Evolutionary conservation across 331 rosid species (phyloP).

Genomic region (Ulmus americana): DNA sequence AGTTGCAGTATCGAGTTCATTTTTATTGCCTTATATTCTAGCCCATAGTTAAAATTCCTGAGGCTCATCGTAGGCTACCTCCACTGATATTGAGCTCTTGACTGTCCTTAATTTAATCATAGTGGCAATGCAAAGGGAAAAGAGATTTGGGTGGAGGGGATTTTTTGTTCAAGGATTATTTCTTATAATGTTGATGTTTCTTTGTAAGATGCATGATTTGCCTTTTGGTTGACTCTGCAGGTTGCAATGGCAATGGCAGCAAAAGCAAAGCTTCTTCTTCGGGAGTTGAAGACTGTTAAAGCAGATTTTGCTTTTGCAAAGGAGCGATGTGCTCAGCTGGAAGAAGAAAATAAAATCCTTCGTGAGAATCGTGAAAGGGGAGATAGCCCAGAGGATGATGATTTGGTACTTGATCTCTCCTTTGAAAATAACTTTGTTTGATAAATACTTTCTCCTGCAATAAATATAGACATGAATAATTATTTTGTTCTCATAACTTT

Average conservation of each 20-base stretch:
- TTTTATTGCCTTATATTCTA: background rate
- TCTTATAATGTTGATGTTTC: slow-evolving; percentile 1
- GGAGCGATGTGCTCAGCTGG: slow-evolving; percentile 96
- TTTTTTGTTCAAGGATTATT: slow-evolving; percentile 8
- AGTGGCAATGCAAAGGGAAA: background rate
- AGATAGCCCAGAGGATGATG: slow-evolving; percentile 81
- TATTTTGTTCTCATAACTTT: background rate
- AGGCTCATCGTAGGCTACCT: background rate
- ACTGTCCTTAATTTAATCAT: background rate
- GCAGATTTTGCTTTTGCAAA: slow-evolving; percentile 97
- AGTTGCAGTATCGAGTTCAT: background rate
- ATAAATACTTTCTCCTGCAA: too few species aligned
- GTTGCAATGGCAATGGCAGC: slow-evolving; percentile 99
- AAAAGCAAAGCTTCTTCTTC: slow-evolving; percentile 92
- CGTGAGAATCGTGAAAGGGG: slow-evolving; percentile 90
- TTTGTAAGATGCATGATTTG: slow-evolving; percentile 29
- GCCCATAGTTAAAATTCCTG: background rate
- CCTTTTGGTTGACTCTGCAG: slow-evolving; percentile 39
- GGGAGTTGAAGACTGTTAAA: slow-evolving; percentile 94
- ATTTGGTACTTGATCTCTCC: slow-evolving; percentile 47
- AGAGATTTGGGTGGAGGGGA: background rate
- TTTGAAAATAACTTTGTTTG: background rate
- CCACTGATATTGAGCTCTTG: background rate
- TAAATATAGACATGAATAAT: background rate
- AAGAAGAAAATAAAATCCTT: slow-evolving; percentile 84